Percentiles rank a stretch among this genome's conserved stretches.
phyloP scores from a whole-genome alignment of 805 yeast genomes.

The Candida saitoana region DNA sequence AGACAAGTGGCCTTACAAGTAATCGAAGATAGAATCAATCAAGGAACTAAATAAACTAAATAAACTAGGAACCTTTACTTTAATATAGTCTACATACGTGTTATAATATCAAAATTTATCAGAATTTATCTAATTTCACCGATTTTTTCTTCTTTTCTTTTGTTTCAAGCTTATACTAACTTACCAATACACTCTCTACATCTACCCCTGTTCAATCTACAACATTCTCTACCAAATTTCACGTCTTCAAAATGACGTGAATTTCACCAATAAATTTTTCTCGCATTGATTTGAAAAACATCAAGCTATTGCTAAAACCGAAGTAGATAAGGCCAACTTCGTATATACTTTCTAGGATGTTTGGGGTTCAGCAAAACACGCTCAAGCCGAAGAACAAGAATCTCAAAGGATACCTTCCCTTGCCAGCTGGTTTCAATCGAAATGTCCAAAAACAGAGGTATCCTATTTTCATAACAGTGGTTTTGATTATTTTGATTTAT shows the following conservation, averaged over 20 bases:
- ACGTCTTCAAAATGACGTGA: no score
- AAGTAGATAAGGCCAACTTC: no score
- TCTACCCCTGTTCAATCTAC: background rate
- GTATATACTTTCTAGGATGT: constrained; percentile 8
- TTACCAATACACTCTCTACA: background rate
- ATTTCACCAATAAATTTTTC: no score
- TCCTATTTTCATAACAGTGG: constrained; percentile 10
- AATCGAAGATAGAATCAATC: constrained; percentile 57
- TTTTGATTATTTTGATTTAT: constrained; percentile 18
- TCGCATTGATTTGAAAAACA: constrained; percentile 1
- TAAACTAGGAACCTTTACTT: no score
- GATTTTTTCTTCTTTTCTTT: no score
- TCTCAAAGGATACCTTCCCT: constrained; percentile 19
- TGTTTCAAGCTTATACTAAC: no score
- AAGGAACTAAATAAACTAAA: constrained; percentile 14
- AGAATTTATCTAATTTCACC: no score
- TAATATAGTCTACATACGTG: no score
- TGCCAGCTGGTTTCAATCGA: constrained; percentile 25
- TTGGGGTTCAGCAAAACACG: constrained; percentile 3
- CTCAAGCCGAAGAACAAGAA: constrained; percentile 27
- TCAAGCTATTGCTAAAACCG: background rate
- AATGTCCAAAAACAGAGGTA: constrained; percentile 14
- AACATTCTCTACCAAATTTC: background rate
- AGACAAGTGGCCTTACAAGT: constrained; percentile 75
- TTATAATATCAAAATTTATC: background rate